Conservation (phyloP, 1,284 basidiomycete species). For the Ceratobasidium sp. region DNA sequence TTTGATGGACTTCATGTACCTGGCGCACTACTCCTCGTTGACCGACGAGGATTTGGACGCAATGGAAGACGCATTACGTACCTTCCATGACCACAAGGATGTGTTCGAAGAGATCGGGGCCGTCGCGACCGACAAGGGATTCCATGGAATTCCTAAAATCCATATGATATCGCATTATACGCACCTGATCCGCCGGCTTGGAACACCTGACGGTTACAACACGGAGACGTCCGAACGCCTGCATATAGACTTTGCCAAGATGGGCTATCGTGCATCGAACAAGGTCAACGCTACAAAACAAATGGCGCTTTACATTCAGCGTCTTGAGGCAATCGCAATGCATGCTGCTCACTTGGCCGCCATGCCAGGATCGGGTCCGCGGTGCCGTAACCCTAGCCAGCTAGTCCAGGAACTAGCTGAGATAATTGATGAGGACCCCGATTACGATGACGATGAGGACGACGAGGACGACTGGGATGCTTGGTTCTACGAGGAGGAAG, state of each 20-base stretch:
- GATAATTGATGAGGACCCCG: not conserved
- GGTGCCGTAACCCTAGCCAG: too few species aligned
- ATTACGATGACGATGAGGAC: not conserved
- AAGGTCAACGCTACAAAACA: slow-evolving; percentile 30
- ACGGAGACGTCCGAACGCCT: slow-evolving; percentile 41
- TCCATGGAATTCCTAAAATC: slow-evolving; percentile 53
- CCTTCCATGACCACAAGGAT: slow-evolving; percentile 49
- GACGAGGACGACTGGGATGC: not conserved
- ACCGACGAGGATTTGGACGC: slow-evolving; percentile 18
- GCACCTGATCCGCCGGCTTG: slow-evolving; percentile 24
- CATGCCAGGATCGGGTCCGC: too few species aligned
- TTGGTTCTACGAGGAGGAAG: not conserved
- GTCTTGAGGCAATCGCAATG: slow-evolving; percentile 37
- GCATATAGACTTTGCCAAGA: slow-evolving; percentile 42
- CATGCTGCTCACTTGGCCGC: slow-evolving; percentile 1
- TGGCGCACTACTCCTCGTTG: slow-evolving; percentile 7
- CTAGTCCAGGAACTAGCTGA: too few species aligned
- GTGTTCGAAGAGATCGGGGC: slow-evolving; percentile 50
- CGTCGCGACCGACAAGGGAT: slow-evolving; percentile 41
- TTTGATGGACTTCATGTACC: slow-evolving; percentile 52
- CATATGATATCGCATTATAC: slow-evolving; percentile 47
- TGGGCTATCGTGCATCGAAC: slow-evolving; percentile 38
- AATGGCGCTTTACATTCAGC: slow-evolving; percentile 39
- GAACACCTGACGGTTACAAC: slow-evolving; percentile 40
- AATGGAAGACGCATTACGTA: slow-evolving; percentile 26